These are phyloP conservation scores for Polychaeton citri DNA, from an alignment of 2,329 filamentous ascomycete genomes.

Conservation along the genomic window DNA sequence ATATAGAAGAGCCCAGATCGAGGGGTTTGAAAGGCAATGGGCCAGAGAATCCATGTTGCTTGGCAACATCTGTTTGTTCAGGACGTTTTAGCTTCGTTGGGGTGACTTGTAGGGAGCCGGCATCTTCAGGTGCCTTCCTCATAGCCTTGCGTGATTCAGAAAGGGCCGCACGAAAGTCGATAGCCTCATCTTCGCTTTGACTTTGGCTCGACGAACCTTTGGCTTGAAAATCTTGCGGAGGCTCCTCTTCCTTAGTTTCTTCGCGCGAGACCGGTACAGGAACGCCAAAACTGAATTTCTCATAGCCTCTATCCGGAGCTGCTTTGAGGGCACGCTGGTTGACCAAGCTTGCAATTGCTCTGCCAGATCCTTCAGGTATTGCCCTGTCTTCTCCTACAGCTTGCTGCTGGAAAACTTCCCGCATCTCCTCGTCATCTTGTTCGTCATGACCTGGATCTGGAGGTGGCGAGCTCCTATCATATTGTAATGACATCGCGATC, in stretches of 20 bases:
- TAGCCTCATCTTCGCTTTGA: slow-evolving; percentile 56
- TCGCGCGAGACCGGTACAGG: slow-evolving; percentile 16
- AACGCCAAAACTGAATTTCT: slow-evolving; percentile 18
- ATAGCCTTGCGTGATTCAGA: slow-evolving; percentile 48
- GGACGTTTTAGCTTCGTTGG: slow-evolving; percentile 22
- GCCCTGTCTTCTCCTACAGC: slow-evolving; percentile 30
- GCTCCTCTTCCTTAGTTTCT: slow-evolving; percentile 20
- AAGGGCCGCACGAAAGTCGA: slow-evolving; percentile 66
- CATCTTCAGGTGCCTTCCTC: slow-evolving; percentile 12
- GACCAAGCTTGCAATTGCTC: slow-evolving; percentile 58
- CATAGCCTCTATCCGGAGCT: slow-evolving; percentile 31
- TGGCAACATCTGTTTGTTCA: slow-evolving; percentile 23
- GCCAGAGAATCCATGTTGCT: slow-evolving; percentile 53
- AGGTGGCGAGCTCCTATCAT: slow-evolving; percentile 41
- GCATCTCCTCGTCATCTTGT: slow-evolving; percentile 28
- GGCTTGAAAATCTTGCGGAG: not conserved
- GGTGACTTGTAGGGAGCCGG: slow-evolving; percentile 5
- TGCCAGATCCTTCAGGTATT: slow-evolving; percentile 32
- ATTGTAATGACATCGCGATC: slow-evolving; percentile 67
- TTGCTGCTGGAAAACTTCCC: slow-evolving; percentile 32
- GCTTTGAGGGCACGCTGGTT: slow-evolving; percentile 58
- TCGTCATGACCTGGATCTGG: slow-evolving; percentile 24
- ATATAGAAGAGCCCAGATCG: slow-evolving; percentile 51
- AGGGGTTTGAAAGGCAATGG: slow-evolving; percentile 79
- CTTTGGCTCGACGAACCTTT: slow-evolving; percentile 6